phyloP scores from a whole-genome alignment of 2,329 filamentous ascomycete species.

The Zelopaecilomyces penicillatus region DNA sequence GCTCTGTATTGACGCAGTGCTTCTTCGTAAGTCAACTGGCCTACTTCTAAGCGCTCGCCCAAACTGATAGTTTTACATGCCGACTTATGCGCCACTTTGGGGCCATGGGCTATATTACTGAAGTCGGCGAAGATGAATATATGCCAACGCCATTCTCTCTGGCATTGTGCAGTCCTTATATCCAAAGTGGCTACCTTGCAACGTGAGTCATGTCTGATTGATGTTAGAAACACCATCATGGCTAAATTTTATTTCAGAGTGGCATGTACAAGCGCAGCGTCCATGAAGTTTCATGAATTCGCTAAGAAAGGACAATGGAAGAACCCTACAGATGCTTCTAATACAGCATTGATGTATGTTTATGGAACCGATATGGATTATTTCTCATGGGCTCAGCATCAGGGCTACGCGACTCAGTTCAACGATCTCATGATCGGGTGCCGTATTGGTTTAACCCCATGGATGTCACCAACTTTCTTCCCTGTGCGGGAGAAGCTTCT shows the following conservation, averaged over 20 bases:
- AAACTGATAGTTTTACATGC: slow-evolving; percentile 9
- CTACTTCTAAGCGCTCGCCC: background rate
- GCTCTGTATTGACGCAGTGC: slow-evolving; percentile 18
- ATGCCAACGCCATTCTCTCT: slow-evolving; percentile 29
- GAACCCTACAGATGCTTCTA: slow-evolving; percentile 19
- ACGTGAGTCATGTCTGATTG: slow-evolving; percentile 13
- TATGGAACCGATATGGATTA: slow-evolving; percentile 26
- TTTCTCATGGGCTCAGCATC: slow-evolving; percentile 23
- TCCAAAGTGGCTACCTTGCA: slow-evolving; percentile 25
- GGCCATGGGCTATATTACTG: slow-evolving; percentile 31
- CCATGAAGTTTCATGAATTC: slow-evolving; percentile 23
- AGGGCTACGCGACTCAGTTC: slow-evolving; percentile 24
- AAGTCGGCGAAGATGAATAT: slow-evolving; percentile 27
- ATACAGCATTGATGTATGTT: slow-evolving; percentile 24
- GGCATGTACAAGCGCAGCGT: slow-evolving; percentile 10
- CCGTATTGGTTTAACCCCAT: slow-evolving; percentile 23
- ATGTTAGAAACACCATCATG: background rate
- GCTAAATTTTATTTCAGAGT: slow-evolving; percentile 7
- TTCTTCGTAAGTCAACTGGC: slow-evolving; percentile 18
- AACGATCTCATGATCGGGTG: slow-evolving; percentile 31
- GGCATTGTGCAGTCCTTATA: slow-evolving; percentile 24
- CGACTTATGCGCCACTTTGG: slow-evolving; percentile 29
- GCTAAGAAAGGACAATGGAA: slow-evolving; percentile 19
- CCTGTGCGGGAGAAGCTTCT: slow-evolving; percentile 24
- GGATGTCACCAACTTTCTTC: slow-evolving; percentile 29